These are phyloP conservation scores for Schwanniomyces polymorphus DNA, from an alignment of 805 yeast species.

Conservation along the genomic window DNA sequence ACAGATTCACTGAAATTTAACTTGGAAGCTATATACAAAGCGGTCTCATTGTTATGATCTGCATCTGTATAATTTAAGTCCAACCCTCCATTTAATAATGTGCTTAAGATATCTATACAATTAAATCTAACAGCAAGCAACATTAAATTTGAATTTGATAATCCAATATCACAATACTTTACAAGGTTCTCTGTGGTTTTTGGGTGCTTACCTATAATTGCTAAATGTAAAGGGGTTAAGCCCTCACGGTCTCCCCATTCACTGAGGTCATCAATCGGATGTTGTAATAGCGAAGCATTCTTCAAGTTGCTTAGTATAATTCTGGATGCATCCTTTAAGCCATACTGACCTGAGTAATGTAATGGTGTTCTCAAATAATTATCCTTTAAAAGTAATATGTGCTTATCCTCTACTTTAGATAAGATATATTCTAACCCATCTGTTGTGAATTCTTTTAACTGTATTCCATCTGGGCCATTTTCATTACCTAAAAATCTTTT, in stretches of 20 bases:
- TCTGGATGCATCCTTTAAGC: conserved; percentile 62
- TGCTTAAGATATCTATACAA: conserved; percentile 53
- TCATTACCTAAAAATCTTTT: conserved; percentile 47
- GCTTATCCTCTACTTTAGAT: conserved; percentile 35
- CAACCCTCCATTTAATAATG: conserved; percentile 56
- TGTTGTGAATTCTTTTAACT: conserved; percentile 45
- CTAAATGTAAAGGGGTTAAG: conserved; percentile 78
- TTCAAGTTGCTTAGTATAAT: conserved; percentile 56
- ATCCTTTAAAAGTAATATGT: conserved; percentile 61
- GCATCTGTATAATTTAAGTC: conserved; percentile 63
- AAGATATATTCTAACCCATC: conserved; percentile 63
- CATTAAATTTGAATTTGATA: conserved; percentile 56
- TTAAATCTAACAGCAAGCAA: conserved; percentile 69
- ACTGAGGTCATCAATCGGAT: conserved; percentile 54
- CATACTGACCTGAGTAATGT: conserved; percentile 88
- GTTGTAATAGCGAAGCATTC: conserved; percentile 60
- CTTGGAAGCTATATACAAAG: conserved; percentile 79
- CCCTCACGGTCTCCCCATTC: conserved; percentile 79
- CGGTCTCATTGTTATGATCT: conserved; percentile 66
- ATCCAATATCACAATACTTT: conserved; percentile 36
- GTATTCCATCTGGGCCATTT: conserved; percentile 51
- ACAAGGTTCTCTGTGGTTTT: conserved; percentile 65
- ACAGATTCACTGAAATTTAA: conserved; percentile 56
- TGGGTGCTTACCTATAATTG: conserved; percentile 83
- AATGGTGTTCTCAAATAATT: conserved; percentile 80